Evolutionary conservation across 2,329 filamentous ascomycete genomes (phyloP), one percentile per base, ranked within the genome.

Genomic region (Epichloe bromicola): DNA sequence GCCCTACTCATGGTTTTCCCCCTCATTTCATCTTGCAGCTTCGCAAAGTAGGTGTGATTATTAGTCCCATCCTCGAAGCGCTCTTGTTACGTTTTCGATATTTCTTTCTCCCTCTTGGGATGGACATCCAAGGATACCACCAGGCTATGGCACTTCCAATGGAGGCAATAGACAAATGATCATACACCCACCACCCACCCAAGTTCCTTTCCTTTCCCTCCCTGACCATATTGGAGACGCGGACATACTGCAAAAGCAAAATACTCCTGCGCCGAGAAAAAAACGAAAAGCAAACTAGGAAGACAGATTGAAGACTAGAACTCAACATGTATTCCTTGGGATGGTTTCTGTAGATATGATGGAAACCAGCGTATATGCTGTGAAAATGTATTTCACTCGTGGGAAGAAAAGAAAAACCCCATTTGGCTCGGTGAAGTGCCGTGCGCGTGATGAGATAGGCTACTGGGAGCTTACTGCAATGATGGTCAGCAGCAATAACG

Each of bases 121-220:
- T 36, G 10, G 12, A 10, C 17, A 39, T 15, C 44, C 19, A 42
- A 19, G 17, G 30, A 37, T 15, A 40, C 36, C 40, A 44, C 44
- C 48, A 39, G 17, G 8, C 20, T 30, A 38, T 33, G 34, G 43
- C 20, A 17, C 26, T 23, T 17, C 36, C 19, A 26, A 30, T 23
- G 4, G 19, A 36, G 26, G 44, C 30, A 34, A 46, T 36, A 51
- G 45, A 36, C 23, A 47, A 46, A 46, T 50, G 34, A 41, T 51
- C 43, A 46, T 46, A 51, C 49, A 51, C 37, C 49, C 33, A 46
- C 43, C 49, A 26, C 36, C 20, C 40, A 40, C 34, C 40, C 46
- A 4, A 14, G 26, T 30, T 42, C 19, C 40, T 36, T 43, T 48
- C 34, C 50, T 40, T n/a, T 14, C 17, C 46, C 45, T 10, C 15